These are phyloP conservation scores for Epichloe brachyelytri DNA, from an alignment of 2,329 filamentous ascomycete species.

Conservation along the genomic window DNA sequence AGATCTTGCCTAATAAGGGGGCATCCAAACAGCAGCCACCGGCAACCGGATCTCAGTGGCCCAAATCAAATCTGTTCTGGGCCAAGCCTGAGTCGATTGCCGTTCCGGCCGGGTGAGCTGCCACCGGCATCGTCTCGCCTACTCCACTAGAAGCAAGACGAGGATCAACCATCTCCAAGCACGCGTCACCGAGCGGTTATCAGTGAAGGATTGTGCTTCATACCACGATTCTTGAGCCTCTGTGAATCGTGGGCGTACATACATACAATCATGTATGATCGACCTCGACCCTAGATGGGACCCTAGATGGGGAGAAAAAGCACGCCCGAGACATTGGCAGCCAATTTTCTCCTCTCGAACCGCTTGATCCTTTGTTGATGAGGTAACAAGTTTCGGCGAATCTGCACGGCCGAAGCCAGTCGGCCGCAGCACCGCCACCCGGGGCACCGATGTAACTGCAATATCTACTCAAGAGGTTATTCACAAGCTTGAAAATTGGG, in stretches of 20 bases:
- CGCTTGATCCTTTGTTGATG: background rate
- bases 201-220: background rate
- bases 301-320: background rate
- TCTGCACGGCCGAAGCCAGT: background rate
- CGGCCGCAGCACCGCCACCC: background rate
- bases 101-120: background rate
- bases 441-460: background rate
- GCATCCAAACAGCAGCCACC: background rate
- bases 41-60: background rate
- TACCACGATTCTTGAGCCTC: background rate
- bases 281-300: background rate
- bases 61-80: background rate
- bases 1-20: background rate
- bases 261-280: background rate
- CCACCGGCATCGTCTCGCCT: background rate
- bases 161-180: background rate
- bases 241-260: background rate
- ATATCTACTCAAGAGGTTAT: too few relatives aligned
- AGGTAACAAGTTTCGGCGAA: background rate
- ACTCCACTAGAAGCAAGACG: background rate
- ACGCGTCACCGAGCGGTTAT: background rate
- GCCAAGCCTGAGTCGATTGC: background rate
- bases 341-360: background rate
- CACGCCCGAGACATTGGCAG: background rate
- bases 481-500: too few relatives aligned